Percentiles rank a stretch among this genome's conserved stretches.
phyloP scores from a whole-genome alignment of 176 grass and related monocot species.

The Oryza punctata region DNA sequence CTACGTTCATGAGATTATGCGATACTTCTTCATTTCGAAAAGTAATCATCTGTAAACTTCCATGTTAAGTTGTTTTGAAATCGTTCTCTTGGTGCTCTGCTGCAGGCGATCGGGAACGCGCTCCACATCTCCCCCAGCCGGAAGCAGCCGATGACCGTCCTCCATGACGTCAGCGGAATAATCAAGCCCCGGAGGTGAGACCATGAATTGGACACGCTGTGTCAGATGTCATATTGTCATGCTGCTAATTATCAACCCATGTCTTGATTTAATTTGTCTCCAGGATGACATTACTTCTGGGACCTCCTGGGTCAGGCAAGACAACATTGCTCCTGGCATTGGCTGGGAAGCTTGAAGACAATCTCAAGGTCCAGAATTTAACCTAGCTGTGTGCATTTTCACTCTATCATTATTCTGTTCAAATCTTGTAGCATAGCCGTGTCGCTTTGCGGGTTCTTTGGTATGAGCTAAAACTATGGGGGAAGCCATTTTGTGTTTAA shows the following conservation, averaged over 20 bases:
- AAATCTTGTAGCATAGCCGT: neutral
- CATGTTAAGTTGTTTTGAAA: neutral
- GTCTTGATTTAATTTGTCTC: neutral
- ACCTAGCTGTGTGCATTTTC: neutral
- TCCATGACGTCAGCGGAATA: conserved; percentile 63
- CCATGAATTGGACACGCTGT: neutral
- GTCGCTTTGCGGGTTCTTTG: neutral
- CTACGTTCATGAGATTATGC: neutral
- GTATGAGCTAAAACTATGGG: neutral
- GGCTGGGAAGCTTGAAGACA: conserved; percentile 76
- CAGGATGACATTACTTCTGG: conserved; percentile 83
- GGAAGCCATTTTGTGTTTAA: too few species aligned
- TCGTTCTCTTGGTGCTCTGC: neutral
- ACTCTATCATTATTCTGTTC: neutral
- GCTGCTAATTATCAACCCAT: neutral
- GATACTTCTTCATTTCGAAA: neutral
- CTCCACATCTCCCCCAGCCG: conserved; percentile 58
- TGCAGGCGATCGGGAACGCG: conserved; percentile 55
- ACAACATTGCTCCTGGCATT: conserved; percentile 74
- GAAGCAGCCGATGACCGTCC: conserved; percentile 60
- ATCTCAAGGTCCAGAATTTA: conserved; percentile 45
- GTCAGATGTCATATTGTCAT: neutral
- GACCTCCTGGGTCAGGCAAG: conserved; percentile 80
- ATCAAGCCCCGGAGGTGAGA: conserved; percentile 59
- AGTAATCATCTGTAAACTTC: neutral